phyloP scores from a whole-genome alignment of 108 stramenopile genomes.

The Cyclotella kingstonii region DNA sequence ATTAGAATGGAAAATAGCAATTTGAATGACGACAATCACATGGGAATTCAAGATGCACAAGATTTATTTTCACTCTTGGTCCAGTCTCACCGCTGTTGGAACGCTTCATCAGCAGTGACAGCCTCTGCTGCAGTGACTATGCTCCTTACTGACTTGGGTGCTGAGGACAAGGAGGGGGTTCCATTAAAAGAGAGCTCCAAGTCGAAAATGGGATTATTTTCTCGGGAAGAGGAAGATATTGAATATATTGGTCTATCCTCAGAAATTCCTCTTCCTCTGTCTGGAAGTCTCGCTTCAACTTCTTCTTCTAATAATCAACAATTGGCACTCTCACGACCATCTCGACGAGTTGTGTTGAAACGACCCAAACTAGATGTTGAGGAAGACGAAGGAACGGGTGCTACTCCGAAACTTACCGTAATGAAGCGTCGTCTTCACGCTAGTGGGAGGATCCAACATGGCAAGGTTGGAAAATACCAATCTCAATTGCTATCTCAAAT shows the following conservation, averaged over 20 bases:
- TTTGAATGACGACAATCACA: conserved; percentile 19
- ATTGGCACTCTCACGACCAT: background rate
- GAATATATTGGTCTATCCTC: conserved; percentile 78
- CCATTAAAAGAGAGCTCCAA: conserved; percentile 82
- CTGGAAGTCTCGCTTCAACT: conserved; percentile 19
- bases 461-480: no score
- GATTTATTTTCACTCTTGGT: conserved; percentile 18
- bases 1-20: conserved; percentile 9
- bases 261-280: conserved; percentile 24
- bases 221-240: conserved; percentile 81
- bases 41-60: background rate
- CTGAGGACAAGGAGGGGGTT: conserved; percentile 75
- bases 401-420: conserved; percentile 66
- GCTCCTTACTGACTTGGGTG: conserved; percentile 73
- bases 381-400: conserved; percentile 70
- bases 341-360: conserved; percentile 71
- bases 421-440: conserved; percentile 59
- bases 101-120: conserved; percentile 1
- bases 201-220: conserved; percentile 64
- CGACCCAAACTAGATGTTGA: conserved; percentile 72
- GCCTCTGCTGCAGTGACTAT: conserved; percentile 52
- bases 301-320: conserved; percentile 5
- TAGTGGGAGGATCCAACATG: conserved; percentile 22
- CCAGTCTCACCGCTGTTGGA: conserved; percentile 43
- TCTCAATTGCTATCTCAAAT: no score